Base-by-base conservation (phyloP, 139 green algal genomes). In the Astrephomene gubernaculifera region DNA sequence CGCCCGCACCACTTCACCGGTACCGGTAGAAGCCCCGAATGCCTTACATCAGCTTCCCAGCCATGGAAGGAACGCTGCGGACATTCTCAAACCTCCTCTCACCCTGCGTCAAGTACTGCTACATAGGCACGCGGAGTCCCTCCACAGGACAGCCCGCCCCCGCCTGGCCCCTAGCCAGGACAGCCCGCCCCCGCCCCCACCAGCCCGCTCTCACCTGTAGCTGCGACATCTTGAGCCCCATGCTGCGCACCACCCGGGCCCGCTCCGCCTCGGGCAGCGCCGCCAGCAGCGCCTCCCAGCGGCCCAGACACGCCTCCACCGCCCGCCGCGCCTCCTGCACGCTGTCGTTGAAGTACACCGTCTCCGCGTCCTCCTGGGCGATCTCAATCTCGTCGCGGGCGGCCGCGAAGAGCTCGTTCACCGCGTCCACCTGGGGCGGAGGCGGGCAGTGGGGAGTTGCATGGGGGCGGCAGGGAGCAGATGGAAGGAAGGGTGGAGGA, bases 171-270 rank as follows among this genome's bases (percentile, higher is more conserved):
- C 49, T 57, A 25, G 49, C 49, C 49, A n/a, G n/a, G 49, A 57
- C 12, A 57, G 49, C 4, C 36, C 39, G 19, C 4, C 8, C 68
- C 39, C 25, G 38, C 44, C 6, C 4, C 21, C 71, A 44, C 44
- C 45, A 2, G 29, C 27, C 45, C 44, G 22, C 31, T 21, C 45
- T 1, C 43, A 88, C 90, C 79, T 91, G 90, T 35, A 94, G 88
- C 81, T 94, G 90, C 73, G 90, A 76, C 14, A 94, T 92, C 53
- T 92, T 94, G 14, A 94, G 84, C 0, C 90, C 90, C 90, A 92
- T 92, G 41, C 43, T 82, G 6, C 90, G 81, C 71, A 91, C 65
- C 60, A 94, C 71, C 41, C 86, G 81, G 22, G 6, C 57, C 24
- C 76, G 70, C 45, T 91, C 87, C 6, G 88, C 85, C 27, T 88